Evolutionary conservation across 2,329 filamentous ascomycete species (phyloP), one percentile per base, ranked within the genome.

Genomic region (Dichotomopilus funicola): DNA sequence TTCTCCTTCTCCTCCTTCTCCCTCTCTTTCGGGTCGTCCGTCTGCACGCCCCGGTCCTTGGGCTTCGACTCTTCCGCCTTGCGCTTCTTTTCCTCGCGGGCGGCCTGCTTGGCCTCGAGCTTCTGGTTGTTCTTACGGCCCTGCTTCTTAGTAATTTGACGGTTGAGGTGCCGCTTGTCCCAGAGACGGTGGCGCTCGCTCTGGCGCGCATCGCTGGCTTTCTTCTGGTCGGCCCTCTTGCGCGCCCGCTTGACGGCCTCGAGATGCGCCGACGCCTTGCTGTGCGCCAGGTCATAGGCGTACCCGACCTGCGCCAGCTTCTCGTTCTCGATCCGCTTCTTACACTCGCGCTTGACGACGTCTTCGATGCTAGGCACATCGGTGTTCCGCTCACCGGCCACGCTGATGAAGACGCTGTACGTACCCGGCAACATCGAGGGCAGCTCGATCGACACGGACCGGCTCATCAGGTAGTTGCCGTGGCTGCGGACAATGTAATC

Each of bases 401-500:
- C 79, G 66, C 88, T 90, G 68, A 92, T 79, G 27, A 89, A 76
- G 4, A 95, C 82, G 6, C 81, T 82, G 70, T 95, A 95, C 44
- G 80, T 82, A 9, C 89, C 89, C 0, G 86, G 79, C 19, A 88
- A 83, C 33, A 95, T 80, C 38, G 85, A 77, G 7, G 70, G 69
- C 7, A 94, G 76, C 67, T 94, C 89, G 1, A 88, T 84, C 50
- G 86, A 91, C 41, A 91, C 85, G 1, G 86, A 88, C 6, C 89
- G 83, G 27, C 77, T 82, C 80, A 90, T 88, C 31, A 78, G 71
- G 57, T 79, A 78, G 37, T 76, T 75, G 36, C 72, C 72, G 50
- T 80, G 75, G 55, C 76, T 80, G 63, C 79, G 76, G 11, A 81
- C 77, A 11, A 82, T 72, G 61, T 81, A 81, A 61, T 80, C 78